Conservation (phyloP, 2,329 filamentous ascomycete species). For the Aspergillus aculeatinus region DNA sequence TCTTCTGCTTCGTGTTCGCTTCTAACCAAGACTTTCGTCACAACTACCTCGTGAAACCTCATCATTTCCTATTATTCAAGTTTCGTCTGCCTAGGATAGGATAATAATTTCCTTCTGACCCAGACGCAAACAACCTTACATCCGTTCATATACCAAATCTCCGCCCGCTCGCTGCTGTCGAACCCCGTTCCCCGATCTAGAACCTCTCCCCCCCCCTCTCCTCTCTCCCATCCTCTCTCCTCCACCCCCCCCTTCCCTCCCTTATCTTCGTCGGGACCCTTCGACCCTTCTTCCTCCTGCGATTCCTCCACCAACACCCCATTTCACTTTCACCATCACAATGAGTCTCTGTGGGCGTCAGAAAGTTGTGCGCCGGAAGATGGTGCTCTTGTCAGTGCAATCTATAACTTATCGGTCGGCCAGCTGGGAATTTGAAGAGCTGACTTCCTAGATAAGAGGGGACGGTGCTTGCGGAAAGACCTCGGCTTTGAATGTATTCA, state of each 20-base stretch:
- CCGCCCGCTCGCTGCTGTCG: neutral
- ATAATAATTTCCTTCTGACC: neutral
- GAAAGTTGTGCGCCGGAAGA: constrained; percentile 91
- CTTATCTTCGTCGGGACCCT: constrained; percentile 8
- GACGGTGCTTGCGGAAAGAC: constrained; percentile 98
- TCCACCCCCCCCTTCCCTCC: constrained; percentile 23
- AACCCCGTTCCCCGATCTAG: constrained; percentile 3
- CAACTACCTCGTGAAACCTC: constrained; percentile 5
- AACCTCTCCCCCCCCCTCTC: neutral
- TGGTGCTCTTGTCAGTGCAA: constrained; percentile 73
- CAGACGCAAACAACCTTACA: neutral
- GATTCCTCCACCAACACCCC: constrained; percentile 7
- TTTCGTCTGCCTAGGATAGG: neutral
- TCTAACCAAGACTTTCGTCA: constrained; percentile 11
- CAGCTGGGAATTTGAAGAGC: constrained; percentile 7
- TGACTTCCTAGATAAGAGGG: constrained; percentile 58
- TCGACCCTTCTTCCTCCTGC: constrained; percentile 9
- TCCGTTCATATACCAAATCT: neutral
- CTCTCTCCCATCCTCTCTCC: neutral
- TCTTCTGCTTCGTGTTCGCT: constrained; percentile 19
- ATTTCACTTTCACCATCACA: constrained; percentile 15
- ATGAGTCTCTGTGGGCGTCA: constrained; percentile 67
- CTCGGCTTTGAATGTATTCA: constrained; percentile 95
- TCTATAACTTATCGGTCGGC: neutral
- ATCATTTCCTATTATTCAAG: neutral